Percentiles rank a stretch among this genome's conserved stretches.
These are phyloP conservation scores for Sporodiniella umbellata DNA, from an alignment of 371 early-diverging fungal species.

Conservation along the genomic window DNA sequence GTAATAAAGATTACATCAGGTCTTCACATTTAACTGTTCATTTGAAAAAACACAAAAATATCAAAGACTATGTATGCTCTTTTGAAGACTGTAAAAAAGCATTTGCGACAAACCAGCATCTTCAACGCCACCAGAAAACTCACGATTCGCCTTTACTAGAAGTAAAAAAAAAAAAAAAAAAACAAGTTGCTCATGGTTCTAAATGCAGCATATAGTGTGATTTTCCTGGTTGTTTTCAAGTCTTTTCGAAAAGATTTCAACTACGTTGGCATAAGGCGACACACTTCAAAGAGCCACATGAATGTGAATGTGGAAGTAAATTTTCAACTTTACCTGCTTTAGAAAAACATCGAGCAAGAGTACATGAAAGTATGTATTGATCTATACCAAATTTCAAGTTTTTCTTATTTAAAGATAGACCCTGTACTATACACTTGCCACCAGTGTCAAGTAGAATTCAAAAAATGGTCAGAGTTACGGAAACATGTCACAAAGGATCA, in stretches of 20 bases:
- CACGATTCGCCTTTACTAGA: constrained; percentile 41
- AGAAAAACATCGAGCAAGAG: constrained; percentile 45
- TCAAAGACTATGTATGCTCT: constrained; percentile 37
- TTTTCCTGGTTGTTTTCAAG: constrained; percentile 48
- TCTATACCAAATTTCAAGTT: too few species aligned
- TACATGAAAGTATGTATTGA: constrained; percentile 58
- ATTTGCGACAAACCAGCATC: constrained; percentile 40
- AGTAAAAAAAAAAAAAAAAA: constrained; percentile 18
- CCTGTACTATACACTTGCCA: constrained; percentile 54
- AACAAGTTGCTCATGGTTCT: neutral
- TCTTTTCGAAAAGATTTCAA: constrained; percentile 54
- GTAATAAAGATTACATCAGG: constrained; percentile 54
- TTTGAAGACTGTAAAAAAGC: constrained; percentile 30
- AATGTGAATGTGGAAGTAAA: constrained; percentile 38
- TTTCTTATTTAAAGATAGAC: constrained; percentile 22
- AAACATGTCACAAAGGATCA: constrained; percentile 52
- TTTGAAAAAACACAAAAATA: constrained; percentile 46
- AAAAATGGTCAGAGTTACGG: constrained; percentile 62
- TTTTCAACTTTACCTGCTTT: constrained; percentile 55
- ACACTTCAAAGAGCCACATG: constrained; percentile 30
- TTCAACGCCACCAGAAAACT: constrained; percentile 43
- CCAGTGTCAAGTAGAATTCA: constrained; percentile 44
- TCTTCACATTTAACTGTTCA: constrained; percentile 59
- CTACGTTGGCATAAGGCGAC: constrained; percentile 51
- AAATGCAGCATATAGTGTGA: constrained; percentile 34